Evolutionary conservation across 2,329 filamentous ascomycete species (phyloP).

Genomic region (Cercospora janseana): DNA sequence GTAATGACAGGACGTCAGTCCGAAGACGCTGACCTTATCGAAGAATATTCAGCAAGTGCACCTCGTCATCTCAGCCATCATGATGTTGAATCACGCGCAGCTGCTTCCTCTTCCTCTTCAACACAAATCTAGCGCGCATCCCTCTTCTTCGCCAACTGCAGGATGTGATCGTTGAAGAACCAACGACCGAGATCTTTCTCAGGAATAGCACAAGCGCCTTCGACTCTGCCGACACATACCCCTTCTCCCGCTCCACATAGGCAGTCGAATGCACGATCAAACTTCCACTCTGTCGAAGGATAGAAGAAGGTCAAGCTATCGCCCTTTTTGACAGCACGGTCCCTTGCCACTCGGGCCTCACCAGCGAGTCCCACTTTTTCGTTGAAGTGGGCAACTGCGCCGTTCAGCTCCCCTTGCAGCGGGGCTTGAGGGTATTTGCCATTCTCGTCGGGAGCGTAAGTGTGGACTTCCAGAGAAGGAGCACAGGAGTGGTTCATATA

Average conservation of each 20-base stretch:
- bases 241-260: constrained; percentile 41
- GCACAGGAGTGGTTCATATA: constrained; percentile 57
- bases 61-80: too few relatives aligned
- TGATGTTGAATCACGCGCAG: too few relatives aligned
- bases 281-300: constrained; percentile 52
- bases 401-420: constrained; percentile 23
- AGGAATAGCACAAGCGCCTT: constrained; percentile 42
- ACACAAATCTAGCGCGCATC: constrained; percentile 13
- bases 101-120: too few relatives aligned
- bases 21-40: constrained; percentile 15
- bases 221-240: constrained; percentile 42
- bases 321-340: constrained; percentile 41
- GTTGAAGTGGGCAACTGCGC: constrained; percentile 18
- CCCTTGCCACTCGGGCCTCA: constrained; percentile 32
- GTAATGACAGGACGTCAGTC: constrained; percentile 3
- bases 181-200: constrained; percentile 23
- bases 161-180: constrained; percentile 47
- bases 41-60: too few relatives aligned
- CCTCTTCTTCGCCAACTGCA: constrained; percentile 26
- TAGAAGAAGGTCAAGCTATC: constrained; percentile 52
- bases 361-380: constrained; percentile 23
- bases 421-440: constrained; percentile 30
- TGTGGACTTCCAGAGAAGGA: constrained; percentile 56
- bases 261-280: constrained; percentile 49
- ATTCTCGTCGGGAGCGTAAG: constrained; percentile 34